Base-by-base conservation (phyloP, 495 filamentous ascomycete species). In the Echria macrotheca region DNA sequence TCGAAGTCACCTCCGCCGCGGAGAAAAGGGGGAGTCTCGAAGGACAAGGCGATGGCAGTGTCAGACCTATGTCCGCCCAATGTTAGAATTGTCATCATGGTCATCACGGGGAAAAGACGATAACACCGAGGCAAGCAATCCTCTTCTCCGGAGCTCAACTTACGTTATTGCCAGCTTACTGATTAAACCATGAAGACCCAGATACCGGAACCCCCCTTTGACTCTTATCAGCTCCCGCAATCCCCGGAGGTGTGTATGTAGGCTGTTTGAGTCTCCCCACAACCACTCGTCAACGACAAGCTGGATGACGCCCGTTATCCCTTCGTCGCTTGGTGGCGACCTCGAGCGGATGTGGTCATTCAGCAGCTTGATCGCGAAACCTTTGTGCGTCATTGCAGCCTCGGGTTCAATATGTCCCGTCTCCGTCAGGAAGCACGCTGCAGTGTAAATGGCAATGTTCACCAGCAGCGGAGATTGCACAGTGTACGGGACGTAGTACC, bases 271-370 rank as follows among this genome's bases (percentile, higher is more conserved):
- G 15, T 64, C 59, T 6, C 67, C 67, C 67, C 67, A 70, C 33
- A 60, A 66, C 64, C 66, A 70, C 49, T 69, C 66, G 15, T 64
- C 59, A 6, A 67, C 47, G 29, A 66, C 60, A 35, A 70, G 55
- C 55, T 70, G 65, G 7, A 67, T 44, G 7, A 69, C 63, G 4
- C 62, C 66, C 2, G 64, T 50, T 28, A 70, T 63, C 15, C 55
- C 60, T 36, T 67, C 66, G 47, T 70, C 67, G 41, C 55, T 60
- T 1, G 67, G 50, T 4, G 60, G 52, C n/a, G 44, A 29, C 22
- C 54, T 52, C 14, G 64, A 65, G 15, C 52, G 53, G 11, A 70
- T 53, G 22, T 69, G 62, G 23, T 68, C 59, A 54, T 70, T 69
- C 18, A 70, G 50, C 22, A 63, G 53, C 44, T 53, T 44, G 47